Percentiles rank a stretch among this genome's conserved stretches.
These are phyloP conservation scores for Brassica incana DNA, from an alignment of 345 rosid genomes.

Conservation along the genomic window DNA sequence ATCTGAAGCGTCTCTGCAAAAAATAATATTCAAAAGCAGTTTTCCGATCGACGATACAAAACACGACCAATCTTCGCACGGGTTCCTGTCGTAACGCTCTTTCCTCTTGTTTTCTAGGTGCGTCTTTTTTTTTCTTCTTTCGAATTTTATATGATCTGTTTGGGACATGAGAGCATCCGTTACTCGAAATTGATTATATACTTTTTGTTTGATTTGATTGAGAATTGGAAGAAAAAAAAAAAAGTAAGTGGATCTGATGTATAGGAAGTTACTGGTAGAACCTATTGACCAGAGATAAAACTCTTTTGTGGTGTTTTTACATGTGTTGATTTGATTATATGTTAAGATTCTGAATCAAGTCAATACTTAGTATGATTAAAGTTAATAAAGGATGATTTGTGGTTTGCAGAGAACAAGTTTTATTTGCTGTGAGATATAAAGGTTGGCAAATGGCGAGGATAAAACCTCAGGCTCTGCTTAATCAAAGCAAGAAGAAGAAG, in stretches of 20 bases:
- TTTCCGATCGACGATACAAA: slow-evolving; percentile 32
- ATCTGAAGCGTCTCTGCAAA: slow-evolving; percentile 28
- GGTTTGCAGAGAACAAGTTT: slow-evolving; percentile 24
- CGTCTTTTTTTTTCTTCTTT: neutral
- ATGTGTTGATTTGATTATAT: slow-evolving; percentile 3
- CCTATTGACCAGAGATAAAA: neutral
- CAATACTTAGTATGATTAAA: slow-evolving; percentile 1
- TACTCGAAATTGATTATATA: neutral
- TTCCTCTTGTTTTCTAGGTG: neutral
- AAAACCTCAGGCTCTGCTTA: slow-evolving; percentile 75
- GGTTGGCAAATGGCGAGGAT: slow-evolving; percentile 65
- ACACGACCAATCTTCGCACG: slow-evolving; percentile 30
- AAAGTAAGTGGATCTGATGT: slow-evolving; percentile 24
- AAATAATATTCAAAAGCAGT: slow-evolving; percentile 27
- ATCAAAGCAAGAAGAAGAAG: slow-evolving; percentile 87
- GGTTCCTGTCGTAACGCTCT: slow-evolving; percentile 9
- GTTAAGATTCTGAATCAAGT: slow-evolving; percentile 9
- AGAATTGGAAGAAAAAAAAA: neutral
- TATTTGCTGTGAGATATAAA: neutral
- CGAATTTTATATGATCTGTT: neutral
- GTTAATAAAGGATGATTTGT: neutral
- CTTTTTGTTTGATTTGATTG: neutral
- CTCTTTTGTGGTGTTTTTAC: neutral
- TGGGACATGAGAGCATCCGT: slow-evolving; percentile 12
- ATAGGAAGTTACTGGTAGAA: slow-evolving; percentile 14